Evolutionary conservation across 73 alveolate species (phyloP), one percentile per base, ranked within the genome.

Genomic region (Diophrys appendiculata): DNA sequence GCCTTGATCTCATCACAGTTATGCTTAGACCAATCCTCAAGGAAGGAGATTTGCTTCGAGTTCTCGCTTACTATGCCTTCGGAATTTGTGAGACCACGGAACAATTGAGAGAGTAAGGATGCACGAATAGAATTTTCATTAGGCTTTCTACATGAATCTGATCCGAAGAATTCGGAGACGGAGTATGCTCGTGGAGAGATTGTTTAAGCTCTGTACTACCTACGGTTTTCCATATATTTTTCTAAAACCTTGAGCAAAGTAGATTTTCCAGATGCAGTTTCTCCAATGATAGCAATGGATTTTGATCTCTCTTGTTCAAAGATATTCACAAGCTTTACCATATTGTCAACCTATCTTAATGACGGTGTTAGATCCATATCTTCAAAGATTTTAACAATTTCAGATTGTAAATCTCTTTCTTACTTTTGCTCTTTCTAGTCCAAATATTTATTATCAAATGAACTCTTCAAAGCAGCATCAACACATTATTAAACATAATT

Each of bases 271-370:
- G 89, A 65, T 29, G 89, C 78, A 0, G 68, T 68, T 22, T 89
- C 89, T 31, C 93, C 93, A 26, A 78, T 75, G 1, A 86, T 11
- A 22, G 87, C 93, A 18, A 86, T 65, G 18, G 86, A 83, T 71
- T 76, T 71, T 18, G 73, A 27, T 18, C 18, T 26, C n/a, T n/a
- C n/a, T n/a, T n/a, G n/a, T 33, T 30, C 55, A 70, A 70, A 30
- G 68, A 70, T 70, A n/a, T 70, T 70, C 1, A 70, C n/a, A 31
- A 70, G 34, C 30, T 67, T 1, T 30, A 33, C 34, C 3, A 34
- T 33, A 3, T 67, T 33, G 29, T 70, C 65, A 8, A 33, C 34
- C 78, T 33, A 24, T n/a, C 18, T 18, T 1, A 67, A 1, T 1
- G 78, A 70, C 24, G n/a, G 33, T 2, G 26, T 29, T 1, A 34